Percentiles rank a stretch among this genome's conserved stretches.
These are phyloP conservation scores for Apophysomyces ossiformis DNA, from an alignment of 371 early-diverging fungal genomes.

Conservation along the genomic window DNA sequence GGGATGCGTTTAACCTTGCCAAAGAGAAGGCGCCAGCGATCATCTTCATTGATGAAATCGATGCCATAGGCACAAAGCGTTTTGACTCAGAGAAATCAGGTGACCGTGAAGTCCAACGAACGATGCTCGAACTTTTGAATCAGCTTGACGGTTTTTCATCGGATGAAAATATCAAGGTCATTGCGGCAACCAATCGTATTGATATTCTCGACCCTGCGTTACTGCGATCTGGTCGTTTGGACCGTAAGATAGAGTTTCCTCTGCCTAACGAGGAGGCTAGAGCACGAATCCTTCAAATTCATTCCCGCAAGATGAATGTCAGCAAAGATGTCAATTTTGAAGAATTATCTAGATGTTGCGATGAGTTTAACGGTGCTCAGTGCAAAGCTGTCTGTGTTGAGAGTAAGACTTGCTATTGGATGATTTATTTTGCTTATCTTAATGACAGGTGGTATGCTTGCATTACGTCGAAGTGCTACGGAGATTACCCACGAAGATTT, in stretches of 20 bases:
- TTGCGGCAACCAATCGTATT: conserved; percentile 99
- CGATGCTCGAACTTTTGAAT: conserved; percentile 99
- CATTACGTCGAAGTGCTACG: conserved; percentile 90
- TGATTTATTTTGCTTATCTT: background rate
- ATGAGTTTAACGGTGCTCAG: conserved; percentile 99
- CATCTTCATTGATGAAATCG: conserved; percentile 99
- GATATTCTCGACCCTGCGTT: conserved; percentile 99
- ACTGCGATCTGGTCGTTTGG: conserved; percentile 98
- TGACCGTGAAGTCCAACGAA: conserved; percentile 99
- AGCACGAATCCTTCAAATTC: conserved; percentile 99
- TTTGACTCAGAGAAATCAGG: conserved; percentile 98
- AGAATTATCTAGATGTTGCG: conserved; percentile 97
- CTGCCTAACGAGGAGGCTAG: conserved; percentile 98
- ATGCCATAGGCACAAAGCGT: conserved; percentile 99
- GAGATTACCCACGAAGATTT: conserved; percentile 98
- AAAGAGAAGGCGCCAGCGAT: conserved; percentile 99
- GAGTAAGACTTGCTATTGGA: conserved; percentile 29
- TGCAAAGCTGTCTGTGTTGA: conserved; percentile 99
- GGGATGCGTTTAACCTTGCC: conserved; percentile 98
- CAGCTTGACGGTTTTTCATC: conserved; percentile 99
- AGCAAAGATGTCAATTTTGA: conserved; percentile 98
- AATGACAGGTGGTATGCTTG: conserved; percentile 89
- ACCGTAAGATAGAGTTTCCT: conserved; percentile 99
- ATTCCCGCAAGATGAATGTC: conserved; percentile 99
- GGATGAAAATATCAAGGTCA: conserved; percentile 98